Base-by-base conservation (phyloP, 345 rosid genomes). In the Rubroshorea leprosula region DNA sequence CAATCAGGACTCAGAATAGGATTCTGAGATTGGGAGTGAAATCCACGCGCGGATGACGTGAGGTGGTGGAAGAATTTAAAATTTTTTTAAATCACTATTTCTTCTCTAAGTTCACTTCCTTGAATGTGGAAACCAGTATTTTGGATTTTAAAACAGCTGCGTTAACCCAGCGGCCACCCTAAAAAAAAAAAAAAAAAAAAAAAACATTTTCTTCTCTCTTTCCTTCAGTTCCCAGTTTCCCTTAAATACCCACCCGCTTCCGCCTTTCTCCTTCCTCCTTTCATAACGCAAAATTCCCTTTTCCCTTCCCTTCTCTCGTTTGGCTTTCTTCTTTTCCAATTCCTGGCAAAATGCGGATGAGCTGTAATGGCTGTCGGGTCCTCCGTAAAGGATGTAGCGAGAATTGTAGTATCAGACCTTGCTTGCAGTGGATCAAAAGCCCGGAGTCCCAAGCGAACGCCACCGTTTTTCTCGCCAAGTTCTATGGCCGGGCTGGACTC, bases 341-440 rank as follows among this genome's bases (percentile, higher is more conserved):
- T 29, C 38, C 27, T 5, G 9, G 4, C 8, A 39, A 14, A 5
- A 86, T 83, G 94, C 82, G 94, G 22, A 85, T 93, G 95, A 93
- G 99, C 58, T 93, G 99, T 60, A 93, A 93, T 74, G 99, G 99
- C 13, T 93, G 99, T 51, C 74, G 99, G 15, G 97, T 93, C 58
- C 95, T 93, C 10, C 85, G 99, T 24, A 93, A 93, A 61, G 99
- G 97, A 16, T 93, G 99, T 67, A 80, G 91, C 56, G 97, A 93
- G 17, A 81, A 77, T 56, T 93, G 99, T 66, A 82, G 83, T 68
- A 93, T 93, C 54, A 73, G 97, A 21, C 97, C 99, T 11, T 87
- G 99, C 58, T 74, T 93, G 15, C 90, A 89, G 57, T 93, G 99
- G 99, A 93, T 93, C 88, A 82, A 76, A 48, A 76, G 74, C 67